phyloP scores from a whole-genome alignment of 2,329 filamentous ascomycete species.

The Claviceps arundinis region DNA sequence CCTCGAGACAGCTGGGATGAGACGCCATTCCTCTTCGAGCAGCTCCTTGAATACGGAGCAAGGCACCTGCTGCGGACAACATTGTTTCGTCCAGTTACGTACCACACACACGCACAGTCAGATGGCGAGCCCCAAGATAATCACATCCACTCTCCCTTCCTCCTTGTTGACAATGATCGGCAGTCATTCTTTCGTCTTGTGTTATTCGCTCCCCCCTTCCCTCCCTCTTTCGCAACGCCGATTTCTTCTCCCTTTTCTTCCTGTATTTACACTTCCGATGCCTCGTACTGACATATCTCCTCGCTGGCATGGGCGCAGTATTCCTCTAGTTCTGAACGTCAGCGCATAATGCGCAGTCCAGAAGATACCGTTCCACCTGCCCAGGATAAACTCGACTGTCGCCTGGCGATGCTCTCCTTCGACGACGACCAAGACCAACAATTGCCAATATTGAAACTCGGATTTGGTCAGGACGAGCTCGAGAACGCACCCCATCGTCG shows the following conservation, averaged over 20 bases:
- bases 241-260: background rate
- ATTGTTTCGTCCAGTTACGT: background rate
- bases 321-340: conserved; percentile 59
- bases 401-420: conserved; percentile 9
- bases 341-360: conserved; percentile 45
- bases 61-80: no score
- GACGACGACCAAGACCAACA: conserved; percentile 3
- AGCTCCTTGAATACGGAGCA: background rate
- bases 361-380: conserved; percentile 17
- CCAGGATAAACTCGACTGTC: conserved; percentile 12
- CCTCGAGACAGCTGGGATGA: conserved; percentile 20
- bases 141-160: background rate
- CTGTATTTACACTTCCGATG: background rate
- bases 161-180: background rate
- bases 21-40: conserved; percentile 17
- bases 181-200: background rate
- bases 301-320: conserved; percentile 34
- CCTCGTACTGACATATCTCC: background rate
- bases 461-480: conserved; percentile 9
- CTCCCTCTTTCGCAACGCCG: background rate
- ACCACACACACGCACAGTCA: background rate
- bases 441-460: conserved; percentile 3
- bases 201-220: background rate
- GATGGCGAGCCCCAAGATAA: conserved; percentile 2
- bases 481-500: conserved; percentile 7